These are phyloP conservation scores for Trichoderma afroharzianum DNA, from an alignment of 2,329 filamentous ascomycete genomes.

Conservation along the genomic window DNA sequence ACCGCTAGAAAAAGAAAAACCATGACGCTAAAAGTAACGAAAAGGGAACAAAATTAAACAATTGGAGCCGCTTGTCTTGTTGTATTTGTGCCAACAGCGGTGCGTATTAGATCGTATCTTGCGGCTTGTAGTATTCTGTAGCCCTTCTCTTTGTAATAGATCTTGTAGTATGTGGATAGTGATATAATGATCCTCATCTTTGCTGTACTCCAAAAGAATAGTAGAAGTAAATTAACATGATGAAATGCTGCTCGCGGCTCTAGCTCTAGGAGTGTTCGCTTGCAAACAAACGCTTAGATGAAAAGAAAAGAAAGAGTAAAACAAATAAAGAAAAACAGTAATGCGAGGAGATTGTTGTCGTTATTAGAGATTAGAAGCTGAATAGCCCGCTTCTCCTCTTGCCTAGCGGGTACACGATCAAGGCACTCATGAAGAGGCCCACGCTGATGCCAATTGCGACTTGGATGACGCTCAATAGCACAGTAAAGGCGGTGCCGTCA, in stretches of 20 bases:
- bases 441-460: constrained; percentile 61
- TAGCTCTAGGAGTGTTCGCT: not conserved
- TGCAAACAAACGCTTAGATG: not conserved
- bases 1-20: not conserved
- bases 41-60: not conserved
- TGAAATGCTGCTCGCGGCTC: not conserved
- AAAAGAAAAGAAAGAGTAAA: not conserved
- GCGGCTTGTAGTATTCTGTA: not conserved
- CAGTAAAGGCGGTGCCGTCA: constrained; percentile 49
- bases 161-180: not conserved
- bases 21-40: not conserved
- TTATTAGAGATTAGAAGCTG: constrained; percentile 40
- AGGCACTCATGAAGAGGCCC: constrained; percentile 53
- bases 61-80: not conserved
- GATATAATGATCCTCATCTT: not conserved
- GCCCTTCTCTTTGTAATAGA: not conserved
- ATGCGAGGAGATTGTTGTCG: not conserved
- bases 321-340: not conserved
- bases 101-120: not conserved
- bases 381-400: constrained; percentile 57
- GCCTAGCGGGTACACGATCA: constrained; percentile 54
- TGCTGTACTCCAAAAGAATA: not conserved
- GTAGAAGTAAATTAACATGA: not conserved
- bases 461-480: constrained; percentile 57
- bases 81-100: not conserved